A percentile compares a stretch with the other conserved stretches of the same genome.
These are phyloP conservation scores for Trypanosoma platydactyli DNA, from an alignment of 208 protist genomes.

Conservation along the genomic window DNA sequence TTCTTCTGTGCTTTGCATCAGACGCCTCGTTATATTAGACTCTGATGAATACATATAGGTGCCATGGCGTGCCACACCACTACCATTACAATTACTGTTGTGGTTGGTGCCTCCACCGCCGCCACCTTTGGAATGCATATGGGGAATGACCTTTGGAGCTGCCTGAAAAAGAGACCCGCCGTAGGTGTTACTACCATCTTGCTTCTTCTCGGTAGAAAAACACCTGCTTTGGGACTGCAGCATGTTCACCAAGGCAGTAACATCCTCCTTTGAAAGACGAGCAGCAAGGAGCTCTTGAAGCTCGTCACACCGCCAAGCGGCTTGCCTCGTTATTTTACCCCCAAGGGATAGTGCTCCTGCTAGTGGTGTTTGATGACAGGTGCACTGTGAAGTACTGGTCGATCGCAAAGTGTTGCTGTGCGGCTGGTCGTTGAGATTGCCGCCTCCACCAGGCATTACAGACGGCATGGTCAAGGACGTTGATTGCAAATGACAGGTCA, in stretches of 20 bases:
- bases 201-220: constrained; percentile 10
- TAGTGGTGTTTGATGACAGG: background rate
- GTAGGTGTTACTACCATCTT: background rate
- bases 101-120: background rate
- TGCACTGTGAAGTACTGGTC: background rate
- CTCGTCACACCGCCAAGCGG: constrained; percentile 10
- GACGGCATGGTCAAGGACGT: background rate
- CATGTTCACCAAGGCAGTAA: constrained; percentile 7
- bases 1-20: constrained; percentile 7
- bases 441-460: background rate
- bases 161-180: background rate
- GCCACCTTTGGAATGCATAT: constrained; percentile 15
- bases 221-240: constrained; percentile 7
- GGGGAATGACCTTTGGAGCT: background rate
- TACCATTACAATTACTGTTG: constrained; percentile 15
- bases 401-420: background rate
- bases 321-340: background rate
- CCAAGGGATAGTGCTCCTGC: background rate
- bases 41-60: background rate
- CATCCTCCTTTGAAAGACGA: constrained; percentile 14
- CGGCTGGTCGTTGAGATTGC: background rate
- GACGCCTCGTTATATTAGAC: background rate
- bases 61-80: background rate
- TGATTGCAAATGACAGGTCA: background rate
- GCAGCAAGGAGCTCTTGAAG: constrained; percentile 18